phyloP scores from a whole-genome alignment of 345 rosid genomes.

The Murraya paniculata region DNA sequence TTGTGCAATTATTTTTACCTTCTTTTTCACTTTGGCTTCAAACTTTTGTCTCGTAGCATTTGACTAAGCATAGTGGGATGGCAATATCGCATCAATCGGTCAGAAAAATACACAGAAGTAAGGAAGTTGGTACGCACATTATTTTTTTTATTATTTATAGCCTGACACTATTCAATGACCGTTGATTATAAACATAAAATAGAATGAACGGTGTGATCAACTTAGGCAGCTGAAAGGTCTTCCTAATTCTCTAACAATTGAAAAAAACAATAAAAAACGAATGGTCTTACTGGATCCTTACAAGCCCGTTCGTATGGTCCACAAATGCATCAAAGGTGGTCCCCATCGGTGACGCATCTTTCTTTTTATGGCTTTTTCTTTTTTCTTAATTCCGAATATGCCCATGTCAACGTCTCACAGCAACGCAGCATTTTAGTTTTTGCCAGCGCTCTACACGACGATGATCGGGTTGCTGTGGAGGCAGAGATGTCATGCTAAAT shows the following conservation, averaged over 20 bases:
- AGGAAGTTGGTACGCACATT: background rate
- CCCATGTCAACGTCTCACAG: constrained; percentile 15
- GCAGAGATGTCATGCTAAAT: too few relatives aligned
- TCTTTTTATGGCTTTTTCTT: background rate
- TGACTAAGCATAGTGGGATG: background rate
- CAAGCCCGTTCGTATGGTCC: background rate
- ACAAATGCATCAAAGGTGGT: background rate
- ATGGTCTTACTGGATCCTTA: background rate
- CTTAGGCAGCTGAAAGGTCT: background rate
- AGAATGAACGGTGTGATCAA: background rate
- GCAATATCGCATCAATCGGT: background rate
- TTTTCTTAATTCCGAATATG: background rate
- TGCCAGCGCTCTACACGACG: background rate
- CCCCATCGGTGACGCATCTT: background rate
- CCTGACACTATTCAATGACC: constrained; percentile 9
- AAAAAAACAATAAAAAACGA: too few relatives aligned
- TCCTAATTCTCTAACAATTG: too few relatives aligned
- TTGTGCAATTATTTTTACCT: background rate
- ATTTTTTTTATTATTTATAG: background rate
- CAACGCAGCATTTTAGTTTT: background rate
- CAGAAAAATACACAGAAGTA: background rate
- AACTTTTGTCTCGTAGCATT: constrained; percentile 7
- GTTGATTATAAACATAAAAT: constrained; percentile 3
- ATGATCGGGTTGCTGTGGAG: background rate
- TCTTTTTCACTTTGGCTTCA: background rate